Percentiles rank a stretch among this genome's conserved stretches.
Evolutionary conservation across 176 grass and related monocot genomes (phyloP).

Genomic region (Eragrostis nindensis): DNA sequence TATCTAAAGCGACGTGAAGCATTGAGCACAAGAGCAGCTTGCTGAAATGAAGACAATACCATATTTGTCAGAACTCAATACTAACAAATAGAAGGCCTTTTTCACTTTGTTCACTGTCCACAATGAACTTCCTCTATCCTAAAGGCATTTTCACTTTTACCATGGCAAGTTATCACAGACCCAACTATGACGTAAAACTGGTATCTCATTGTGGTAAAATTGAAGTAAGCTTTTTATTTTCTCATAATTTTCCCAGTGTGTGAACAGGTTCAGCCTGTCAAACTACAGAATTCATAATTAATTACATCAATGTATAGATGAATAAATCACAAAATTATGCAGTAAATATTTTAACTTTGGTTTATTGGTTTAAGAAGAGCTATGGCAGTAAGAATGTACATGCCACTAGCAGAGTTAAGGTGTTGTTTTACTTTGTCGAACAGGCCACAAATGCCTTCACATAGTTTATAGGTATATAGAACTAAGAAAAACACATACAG

Average conservation of each 20-base stretch:
- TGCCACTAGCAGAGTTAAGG: neutral
- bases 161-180: constrained; percentile 2
- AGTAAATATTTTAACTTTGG: neutral
- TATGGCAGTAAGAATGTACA: neutral
- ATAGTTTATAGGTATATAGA: too few species aligned
- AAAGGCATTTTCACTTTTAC: neutral
- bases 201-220: neutral
- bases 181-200: neutral
- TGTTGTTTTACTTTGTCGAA: neutral
- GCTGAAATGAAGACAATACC: constrained; percentile 51
- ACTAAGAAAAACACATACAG: neutral
- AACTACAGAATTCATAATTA: too few species aligned
- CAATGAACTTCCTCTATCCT: neutral
- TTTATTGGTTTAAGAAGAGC: neutral
- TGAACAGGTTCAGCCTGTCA: too few species aligned
- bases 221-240: neutral
- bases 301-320: neutral
- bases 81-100: constrained; percentile 9
- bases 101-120: neutral
- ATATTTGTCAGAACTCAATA: constrained; percentile 37
- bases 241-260: neutral
- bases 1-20: constrained; percentile 87
- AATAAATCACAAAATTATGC: neutral
- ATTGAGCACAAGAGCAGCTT: constrained; percentile 86
- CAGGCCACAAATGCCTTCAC: neutral